Percentiles rank a stretch among this genome's conserved stretches.
Evolutionary conservation across 2,329 filamentous ascomycete species (phyloP).

Genomic region (Alternaria sp.): DNA sequence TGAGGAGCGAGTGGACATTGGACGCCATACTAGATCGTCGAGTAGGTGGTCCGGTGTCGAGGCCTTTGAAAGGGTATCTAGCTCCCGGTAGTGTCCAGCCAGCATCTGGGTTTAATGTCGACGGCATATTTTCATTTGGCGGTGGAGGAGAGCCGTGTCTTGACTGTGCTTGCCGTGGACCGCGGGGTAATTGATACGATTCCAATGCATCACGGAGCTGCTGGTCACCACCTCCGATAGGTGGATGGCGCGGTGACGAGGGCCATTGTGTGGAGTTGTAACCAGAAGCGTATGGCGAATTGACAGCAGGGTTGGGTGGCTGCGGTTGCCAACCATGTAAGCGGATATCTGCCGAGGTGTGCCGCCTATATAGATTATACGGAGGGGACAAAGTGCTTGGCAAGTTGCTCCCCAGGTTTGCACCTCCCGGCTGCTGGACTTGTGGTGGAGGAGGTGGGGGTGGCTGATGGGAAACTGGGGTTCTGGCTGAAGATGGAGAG

Average conservation of each 20-base stretch:
- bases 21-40: slow-evolving; percentile 74
- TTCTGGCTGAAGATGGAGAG: slow-evolving; percentile 75
- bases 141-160: slow-evolving; percentile 62
- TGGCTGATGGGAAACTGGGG: slow-evolving; percentile 68
- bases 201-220: slow-evolving; percentile 71
- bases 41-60: slow-evolving; percentile 66
- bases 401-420: slow-evolving; percentile 51
- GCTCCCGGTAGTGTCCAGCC: slow-evolving; percentile 63
- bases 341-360: slow-evolving; percentile 95
- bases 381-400: slow-evolving; percentile 58
- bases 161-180: slow-evolving; percentile 56
- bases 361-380: slow-evolving; percentile 76
- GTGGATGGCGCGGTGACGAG: slow-evolving; percentile 64
- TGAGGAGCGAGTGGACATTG: slow-evolving; percentile 70
- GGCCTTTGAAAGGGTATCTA: slow-evolving; percentile 55
- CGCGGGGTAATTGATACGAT: slow-evolving; percentile 69
- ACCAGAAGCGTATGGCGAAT: slow-evolving; percentile 71
- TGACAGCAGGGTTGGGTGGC: slow-evolving; percentile 53
- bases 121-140: slow-evolving; percentile 56
- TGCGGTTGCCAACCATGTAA: slow-evolving; percentile 68
- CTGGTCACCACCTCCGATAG: slow-evolving; percentile 66
- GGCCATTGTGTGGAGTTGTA: slow-evolving; percentile 69
- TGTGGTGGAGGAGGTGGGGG: slow-evolving; percentile 68
- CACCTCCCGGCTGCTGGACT: slow-evolving; percentile 66
- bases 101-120: slow-evolving; percentile 59